Percentiles rank a stretch among this genome's conserved stretches.
These are phyloP conservation scores for Gamsiella multidivaricata DNA, from an alignment of 192 early-diverging fungal species.

Conservation along the genomic window DNA sequence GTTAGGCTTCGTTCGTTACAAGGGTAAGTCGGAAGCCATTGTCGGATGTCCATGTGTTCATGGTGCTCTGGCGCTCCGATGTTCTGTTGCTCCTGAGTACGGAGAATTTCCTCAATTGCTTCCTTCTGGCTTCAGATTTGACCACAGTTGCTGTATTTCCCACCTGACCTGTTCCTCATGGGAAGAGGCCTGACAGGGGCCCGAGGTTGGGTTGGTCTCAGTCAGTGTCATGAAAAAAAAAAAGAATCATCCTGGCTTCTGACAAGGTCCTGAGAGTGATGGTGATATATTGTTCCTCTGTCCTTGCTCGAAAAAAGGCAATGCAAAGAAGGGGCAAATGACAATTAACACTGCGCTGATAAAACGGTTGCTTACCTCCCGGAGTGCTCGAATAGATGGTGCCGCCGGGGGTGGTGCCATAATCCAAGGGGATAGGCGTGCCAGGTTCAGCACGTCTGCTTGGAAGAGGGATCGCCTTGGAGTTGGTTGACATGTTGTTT, in stretches of 20 bases:
- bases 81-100: no score
- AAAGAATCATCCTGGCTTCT: conserved; percentile 9
- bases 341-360: neutral
- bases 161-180: conserved; percentile 22
- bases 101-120: no score
- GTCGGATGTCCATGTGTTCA: no score
- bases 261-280: no score
- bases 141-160: neutral
- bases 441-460: conserved; percentile 64
- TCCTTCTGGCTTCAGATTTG: conserved; percentile 13
- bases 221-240: conserved; percentile 4
- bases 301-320: neutral
- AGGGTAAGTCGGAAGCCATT: no score
- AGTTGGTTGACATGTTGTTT: conserved; percentile 54
- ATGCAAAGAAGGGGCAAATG: neutral
- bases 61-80: no score
- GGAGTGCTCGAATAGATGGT: conserved; percentile 73
- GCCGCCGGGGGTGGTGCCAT: conserved; percentile 69
- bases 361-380: conserved; percentile 53
- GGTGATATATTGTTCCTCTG: no score
- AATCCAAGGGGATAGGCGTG: conserved; percentile 62
- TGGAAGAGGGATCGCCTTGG: conserved; percentile 58
- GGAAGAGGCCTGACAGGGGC: neutral
- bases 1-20: no score
- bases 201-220: conserved; percentile 29